Evolutionary conservation across 768 basidiomycete genomes (phyloP).

Genomic region (Boletus insuetus): DNA sequence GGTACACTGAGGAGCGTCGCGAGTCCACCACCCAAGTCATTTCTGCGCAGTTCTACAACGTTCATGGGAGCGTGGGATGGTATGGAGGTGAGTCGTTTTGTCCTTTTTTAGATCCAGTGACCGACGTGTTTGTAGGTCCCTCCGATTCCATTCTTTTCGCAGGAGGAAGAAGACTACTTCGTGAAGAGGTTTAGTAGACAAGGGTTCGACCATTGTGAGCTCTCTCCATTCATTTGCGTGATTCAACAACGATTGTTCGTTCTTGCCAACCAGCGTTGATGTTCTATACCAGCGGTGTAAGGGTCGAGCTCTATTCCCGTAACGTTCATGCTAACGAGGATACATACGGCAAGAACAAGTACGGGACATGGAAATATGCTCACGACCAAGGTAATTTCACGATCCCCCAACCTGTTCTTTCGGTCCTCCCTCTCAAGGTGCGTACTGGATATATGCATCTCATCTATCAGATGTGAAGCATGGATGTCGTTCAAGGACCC

Average conservation of each 20-base stretch:
- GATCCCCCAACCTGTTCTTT: constrained; percentile 40
- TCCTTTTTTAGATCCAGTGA: neutral
- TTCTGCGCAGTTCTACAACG: constrained; percentile 47
- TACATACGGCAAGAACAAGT: constrained; percentile 30
- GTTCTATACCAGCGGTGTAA: constrained; percentile 59
- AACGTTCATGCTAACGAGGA: neutral
- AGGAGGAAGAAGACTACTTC: constrained; percentile 67
- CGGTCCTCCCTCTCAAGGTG: constrained; percentile 39
- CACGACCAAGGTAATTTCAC: constrained; percentile 42
- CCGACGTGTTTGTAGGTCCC: constrained; percentile 46
- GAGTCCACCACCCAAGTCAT: constrained; percentile 55
- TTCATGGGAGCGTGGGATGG: constrained; percentile 54
- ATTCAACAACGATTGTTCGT: neutral
- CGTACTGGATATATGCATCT: constrained; percentile 4
- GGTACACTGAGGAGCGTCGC: constrained; percentile 50
- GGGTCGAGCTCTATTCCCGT: neutral
- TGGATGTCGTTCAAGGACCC: constrained; percentile 33
- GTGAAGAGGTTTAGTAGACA: constrained; percentile 57
- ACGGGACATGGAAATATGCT: constrained; percentile 36
- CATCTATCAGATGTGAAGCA: neutral
- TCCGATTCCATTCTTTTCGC: constrained; percentile 56
- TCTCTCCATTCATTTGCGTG: neutral
- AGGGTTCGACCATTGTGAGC: constrained; percentile 61
- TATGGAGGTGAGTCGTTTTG: constrained; percentile 13
- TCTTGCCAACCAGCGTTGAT: constrained; percentile 46